Conservation (phyloP, 1,139 yeast species). For the Lodderomyces margitis region DNA sequence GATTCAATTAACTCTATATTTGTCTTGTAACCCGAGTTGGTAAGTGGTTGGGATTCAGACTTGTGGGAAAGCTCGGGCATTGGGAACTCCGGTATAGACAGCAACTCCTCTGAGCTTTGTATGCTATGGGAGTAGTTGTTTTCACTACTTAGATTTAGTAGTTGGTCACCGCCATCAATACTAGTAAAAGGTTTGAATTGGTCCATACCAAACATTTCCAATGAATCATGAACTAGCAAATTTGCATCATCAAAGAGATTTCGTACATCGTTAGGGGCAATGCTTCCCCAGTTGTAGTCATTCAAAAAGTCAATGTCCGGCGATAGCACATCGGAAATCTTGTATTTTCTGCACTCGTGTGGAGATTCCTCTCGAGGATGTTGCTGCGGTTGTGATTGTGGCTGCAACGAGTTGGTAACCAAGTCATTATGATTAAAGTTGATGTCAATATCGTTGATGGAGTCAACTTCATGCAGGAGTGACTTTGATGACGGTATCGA, state of each 20-base stretch:
- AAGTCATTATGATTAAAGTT: neutral
- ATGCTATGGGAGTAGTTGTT: neutral
- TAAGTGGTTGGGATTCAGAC: neutral
- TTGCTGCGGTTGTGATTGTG: neutral
- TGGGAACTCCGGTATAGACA: neutral
- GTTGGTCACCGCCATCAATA: neutral
- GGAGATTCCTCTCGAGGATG: conserved; percentile 1
- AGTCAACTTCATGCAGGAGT: neutral
- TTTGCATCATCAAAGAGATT: conserved; percentile 50
- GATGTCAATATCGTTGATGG: neutral
- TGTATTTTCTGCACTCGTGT: conserved; percentile 6
- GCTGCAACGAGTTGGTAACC: neutral
- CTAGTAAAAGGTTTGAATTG: neutral
- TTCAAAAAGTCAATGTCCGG: conserved; percentile 13
- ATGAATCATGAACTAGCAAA: conserved; percentile 44
- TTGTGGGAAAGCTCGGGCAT: neutral
- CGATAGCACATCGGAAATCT: conserved; percentile 25
- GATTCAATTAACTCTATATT: conserved; percentile 25
- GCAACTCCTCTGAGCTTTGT: neutral
- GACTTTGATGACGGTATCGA: neutral
- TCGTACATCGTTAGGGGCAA: conserved; percentile 19
- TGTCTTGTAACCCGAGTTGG: conserved; percentile 4
- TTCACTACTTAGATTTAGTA: neutral
- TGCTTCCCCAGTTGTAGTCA: conserved; percentile 13
- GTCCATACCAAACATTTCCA: conserved; percentile 14